These are phyloP conservation scores for Dimocarpus longan DNA, from an alignment of 345 rosid species.

Conservation along the genomic window DNA sequence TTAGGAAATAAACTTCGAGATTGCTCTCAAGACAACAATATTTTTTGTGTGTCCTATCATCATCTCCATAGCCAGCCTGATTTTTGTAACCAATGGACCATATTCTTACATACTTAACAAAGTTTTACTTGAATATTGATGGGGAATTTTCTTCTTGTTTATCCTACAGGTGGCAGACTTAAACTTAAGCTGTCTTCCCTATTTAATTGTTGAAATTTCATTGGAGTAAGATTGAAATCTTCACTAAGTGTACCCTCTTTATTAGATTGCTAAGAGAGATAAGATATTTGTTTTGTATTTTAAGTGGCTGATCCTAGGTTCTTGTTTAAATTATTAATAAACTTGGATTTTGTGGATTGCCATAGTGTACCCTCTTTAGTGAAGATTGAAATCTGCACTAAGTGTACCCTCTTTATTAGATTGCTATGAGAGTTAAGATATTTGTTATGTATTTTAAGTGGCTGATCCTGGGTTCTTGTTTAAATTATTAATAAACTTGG, in stretches of 20 bases:
- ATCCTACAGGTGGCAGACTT: neutral
- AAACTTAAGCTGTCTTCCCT: neutral
- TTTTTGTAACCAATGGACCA: neutral
- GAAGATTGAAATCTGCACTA: neutral
- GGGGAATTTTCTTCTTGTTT: neutral
- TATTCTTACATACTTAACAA: neutral
- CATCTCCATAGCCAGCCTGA: neutral
- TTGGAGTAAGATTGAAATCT: neutral
- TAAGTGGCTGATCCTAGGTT: neutral
- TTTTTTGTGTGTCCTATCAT: neutral
- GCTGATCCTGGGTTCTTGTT: slow-evolving; percentile 1
- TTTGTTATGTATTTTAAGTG: neutral
- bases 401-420: neutral
- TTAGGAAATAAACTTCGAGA: neutral
- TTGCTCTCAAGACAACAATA: neutral
- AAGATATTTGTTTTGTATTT: neutral
- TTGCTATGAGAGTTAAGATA: neutral
- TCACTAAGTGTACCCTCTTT: neutral
- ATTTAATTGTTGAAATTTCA: slow-evolving; percentile 3
- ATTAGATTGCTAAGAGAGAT: neutral
- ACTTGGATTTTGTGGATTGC: neutral
- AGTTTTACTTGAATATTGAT: neutral
- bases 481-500: neutral
- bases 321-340: neutral
- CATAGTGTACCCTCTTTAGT: neutral